Percentiles rank a stretch among this genome's conserved stretches.
Evolutionary conservation across 2,329 filamentous ascomycete genomes (phyloP).

Genomic region (Clonostachys chloroleuca): DNA sequence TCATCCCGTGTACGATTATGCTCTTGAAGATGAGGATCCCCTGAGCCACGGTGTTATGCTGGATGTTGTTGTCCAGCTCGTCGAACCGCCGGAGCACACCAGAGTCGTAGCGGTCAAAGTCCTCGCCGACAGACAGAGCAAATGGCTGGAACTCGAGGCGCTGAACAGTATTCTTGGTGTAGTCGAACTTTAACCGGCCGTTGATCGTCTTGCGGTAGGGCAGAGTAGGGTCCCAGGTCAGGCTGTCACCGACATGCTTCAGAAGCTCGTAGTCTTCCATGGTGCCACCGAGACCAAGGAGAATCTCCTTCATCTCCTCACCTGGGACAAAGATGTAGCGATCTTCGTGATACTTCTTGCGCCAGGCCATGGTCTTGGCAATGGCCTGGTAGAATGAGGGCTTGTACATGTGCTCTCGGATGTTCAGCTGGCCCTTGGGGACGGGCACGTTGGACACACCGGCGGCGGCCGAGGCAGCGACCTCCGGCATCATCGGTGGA

Average conservation of each 20-base stretch:
- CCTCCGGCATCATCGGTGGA: background rate
- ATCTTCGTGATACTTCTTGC: constrained; percentile 13
- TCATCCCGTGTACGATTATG: constrained; percentile 15
- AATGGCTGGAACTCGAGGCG: constrained; percentile 21
- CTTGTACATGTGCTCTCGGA: constrained; percentile 11
- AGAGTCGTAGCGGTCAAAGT: constrained; percentile 22
- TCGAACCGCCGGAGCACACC: constrained; percentile 17
- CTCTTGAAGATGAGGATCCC: constrained; percentile 21
- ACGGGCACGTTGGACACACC: constrained; percentile 1
- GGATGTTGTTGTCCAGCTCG: constrained; percentile 17
- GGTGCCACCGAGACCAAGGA: constrained; percentile 14
- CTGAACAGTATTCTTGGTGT: constrained; percentile 12
- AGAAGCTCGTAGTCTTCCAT: constrained; percentile 13
- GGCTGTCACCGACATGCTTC: constrained; percentile 10
- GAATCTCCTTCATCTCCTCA: constrained; percentile 13
- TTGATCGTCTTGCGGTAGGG: constrained; percentile 15
- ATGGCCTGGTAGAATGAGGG: constrained; percentile 16
- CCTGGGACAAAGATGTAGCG: constrained; percentile 15
- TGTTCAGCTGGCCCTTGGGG: constrained; percentile 10
- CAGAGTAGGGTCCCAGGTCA: constrained; percentile 17
- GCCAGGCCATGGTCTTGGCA: constrained; percentile 13
- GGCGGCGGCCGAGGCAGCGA: background rate
- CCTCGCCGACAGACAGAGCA: constrained; percentile 13
- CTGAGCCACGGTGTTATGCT: constrained; percentile 20
- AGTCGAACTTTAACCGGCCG: constrained; percentile 17